These are phyloP conservation scores for Trichomonas gallinae DNA, from an alignment of 208 protist species.

Conservation along the genomic window DNA sequence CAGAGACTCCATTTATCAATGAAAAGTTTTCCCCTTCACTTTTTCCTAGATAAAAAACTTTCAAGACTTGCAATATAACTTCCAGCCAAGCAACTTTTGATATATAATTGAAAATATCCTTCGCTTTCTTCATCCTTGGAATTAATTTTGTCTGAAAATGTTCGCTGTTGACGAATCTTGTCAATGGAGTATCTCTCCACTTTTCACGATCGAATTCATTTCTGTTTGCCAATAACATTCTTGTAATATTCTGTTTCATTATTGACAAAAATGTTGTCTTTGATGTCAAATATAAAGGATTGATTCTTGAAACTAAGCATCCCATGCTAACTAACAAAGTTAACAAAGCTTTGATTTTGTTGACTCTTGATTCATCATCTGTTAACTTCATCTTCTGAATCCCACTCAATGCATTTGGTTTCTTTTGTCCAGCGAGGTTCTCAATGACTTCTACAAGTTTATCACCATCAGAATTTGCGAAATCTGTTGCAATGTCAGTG, in stretches of 20 bases:
- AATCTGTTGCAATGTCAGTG: not conserved
- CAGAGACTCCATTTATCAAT: not conserved
- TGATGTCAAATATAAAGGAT: not conserved
- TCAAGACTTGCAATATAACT: not conserved
- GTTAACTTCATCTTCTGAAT: not conserved
- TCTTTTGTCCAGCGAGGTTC: not conserved
- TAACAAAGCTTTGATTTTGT: not conserved
- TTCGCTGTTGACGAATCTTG: not conserved
- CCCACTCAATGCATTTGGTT: not conserved
- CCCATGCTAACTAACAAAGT: not conserved
- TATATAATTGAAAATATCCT: not conserved
- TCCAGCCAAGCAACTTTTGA: not conserved
- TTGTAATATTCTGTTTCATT: not conserved
- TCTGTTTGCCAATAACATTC: not conserved
- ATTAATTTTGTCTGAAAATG: not conserved
- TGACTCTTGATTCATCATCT: not conserved
- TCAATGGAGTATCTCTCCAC: not conserved
- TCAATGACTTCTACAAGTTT: not conserved
- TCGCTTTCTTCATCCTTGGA: not conserved
- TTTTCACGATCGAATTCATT: not conserved
- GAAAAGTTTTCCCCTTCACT: not conserved
- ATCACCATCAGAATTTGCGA: not conserved
- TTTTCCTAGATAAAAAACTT: not conserved
- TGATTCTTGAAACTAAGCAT: not conserved
- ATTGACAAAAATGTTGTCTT: not conserved